Evolutionary conservation across 2,329 filamentous ascomycete species (phyloP), one percentile per base, ranked within the genome.

Genomic region (Fusarium clavum): DNA sequence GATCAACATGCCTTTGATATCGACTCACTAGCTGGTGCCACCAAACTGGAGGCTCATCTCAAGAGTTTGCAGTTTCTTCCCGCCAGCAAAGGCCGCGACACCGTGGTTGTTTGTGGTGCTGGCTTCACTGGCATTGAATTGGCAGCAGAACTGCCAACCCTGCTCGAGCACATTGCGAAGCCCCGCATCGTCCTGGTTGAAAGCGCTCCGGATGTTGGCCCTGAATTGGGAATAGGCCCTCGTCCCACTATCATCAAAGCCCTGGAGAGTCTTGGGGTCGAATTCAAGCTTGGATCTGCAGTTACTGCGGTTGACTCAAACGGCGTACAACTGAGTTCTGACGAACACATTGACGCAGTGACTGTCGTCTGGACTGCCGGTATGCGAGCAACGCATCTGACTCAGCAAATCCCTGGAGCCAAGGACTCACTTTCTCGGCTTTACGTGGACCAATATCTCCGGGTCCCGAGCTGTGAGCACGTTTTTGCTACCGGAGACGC

Each of bases 321-420:
- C 0, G 72, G 77, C 2, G 71, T 81, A 0, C 73, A 57, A 0
- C 67, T 78, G 4, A 54, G 64, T 3, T 75, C 71, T 1, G 80
- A 78, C 2, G 78, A 81, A 54, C 69, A 52, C 11, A 81, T 82
- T 44, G 68, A 75, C 10, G 67, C 79, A 1, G 58, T 71, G 16
- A 82, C 80, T 0, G 73, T 73, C 2, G 65, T 82, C 8, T 82
- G 81, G 80, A 81, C 81, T 1, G 80, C 77, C 0, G 80, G 80
- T 0, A 67, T 81, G 32, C 59, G 59, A 16, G 80, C 80, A 3
- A 77, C 75, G 0, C 61, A 72, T 1, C 66, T 82, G 24, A 79
- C 80, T 0, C 56, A 73, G 18, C 79, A 80, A 20, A 75, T 82
- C n/a, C 58, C 71, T 0, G 75, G 72, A 2, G 18, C 62, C 6